A percentile compares a stretch with the other conserved stretches of the same genome.
Evolutionary conservation across 2,329 filamentous ascomycete genomes (phyloP).

Genomic region (Colletotrichum eleusines): DNA sequence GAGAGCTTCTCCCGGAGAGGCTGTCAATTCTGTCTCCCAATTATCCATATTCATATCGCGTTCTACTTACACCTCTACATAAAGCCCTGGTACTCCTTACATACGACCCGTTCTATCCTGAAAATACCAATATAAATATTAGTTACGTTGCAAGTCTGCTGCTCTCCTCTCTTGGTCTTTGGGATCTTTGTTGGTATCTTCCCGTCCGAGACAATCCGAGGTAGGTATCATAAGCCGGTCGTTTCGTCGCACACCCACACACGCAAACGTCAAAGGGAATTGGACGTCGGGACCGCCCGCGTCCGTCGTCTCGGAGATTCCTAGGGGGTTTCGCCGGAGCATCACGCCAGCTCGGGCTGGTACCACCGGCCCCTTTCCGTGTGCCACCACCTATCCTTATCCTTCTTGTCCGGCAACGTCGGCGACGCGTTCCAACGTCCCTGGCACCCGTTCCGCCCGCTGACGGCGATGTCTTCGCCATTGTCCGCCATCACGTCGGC

Average conservation of each 20-base stretch:
- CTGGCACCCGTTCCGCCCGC: slow-evolving; percentile 55
- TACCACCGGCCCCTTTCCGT: slow-evolving; percentile 62
- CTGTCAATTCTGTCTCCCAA: background rate
- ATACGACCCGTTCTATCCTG: background rate
- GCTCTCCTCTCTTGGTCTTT: background rate
- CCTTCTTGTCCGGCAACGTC: slow-evolving; percentile 57
- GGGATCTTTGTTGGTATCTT: slow-evolving; percentile 23
- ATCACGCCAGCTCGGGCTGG: slow-evolving; percentile 43
- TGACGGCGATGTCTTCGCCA: slow-evolving; percentile 58
- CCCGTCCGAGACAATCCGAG: slow-evolving; percentile 9
- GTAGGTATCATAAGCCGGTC: slow-evolving; percentile 24
- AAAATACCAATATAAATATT: slow-evolving; percentile 30
- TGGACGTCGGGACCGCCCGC: background rate
- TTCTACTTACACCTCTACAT: background rate
- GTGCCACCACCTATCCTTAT: slow-evolving; percentile 64
- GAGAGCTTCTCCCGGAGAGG: background rate
- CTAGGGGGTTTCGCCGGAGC: background rate
- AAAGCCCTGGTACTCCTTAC: background rate
- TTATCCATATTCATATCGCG: no score
- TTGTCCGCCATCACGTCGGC: slow-evolving; percentile 61
- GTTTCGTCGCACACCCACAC: slow-evolving; percentile 9
- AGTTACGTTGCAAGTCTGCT: slow-evolving; percentile 9
- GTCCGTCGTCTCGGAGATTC: background rate
- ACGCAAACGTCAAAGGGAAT: background rate
- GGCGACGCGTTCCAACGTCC: slow-evolving; percentile 61